Conservation (phyloP, 139 green algal genomes). For the Tetraselmis striata region DNA sequence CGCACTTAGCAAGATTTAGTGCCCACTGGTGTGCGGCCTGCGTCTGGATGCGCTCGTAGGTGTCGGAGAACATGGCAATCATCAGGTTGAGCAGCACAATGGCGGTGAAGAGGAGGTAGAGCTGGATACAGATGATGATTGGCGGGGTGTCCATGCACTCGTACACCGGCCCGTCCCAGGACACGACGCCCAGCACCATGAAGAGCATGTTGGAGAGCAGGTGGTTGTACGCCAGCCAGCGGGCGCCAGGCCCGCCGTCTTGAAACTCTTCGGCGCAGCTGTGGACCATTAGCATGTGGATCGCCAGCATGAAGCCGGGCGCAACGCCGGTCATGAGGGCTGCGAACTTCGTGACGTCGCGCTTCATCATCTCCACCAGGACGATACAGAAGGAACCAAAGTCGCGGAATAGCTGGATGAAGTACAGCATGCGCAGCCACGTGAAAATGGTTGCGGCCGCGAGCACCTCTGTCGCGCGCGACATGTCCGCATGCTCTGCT, state of each 20-base stretch:
- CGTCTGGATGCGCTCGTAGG: neutral
- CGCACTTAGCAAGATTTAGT: neutral
- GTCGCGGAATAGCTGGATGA: neutral
- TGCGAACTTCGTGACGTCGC: neutral
- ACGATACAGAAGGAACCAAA: conserved; percentile 1
- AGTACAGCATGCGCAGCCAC: neutral
- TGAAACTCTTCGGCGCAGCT: neutral
- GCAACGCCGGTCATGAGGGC: neutral
- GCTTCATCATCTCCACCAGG: conserved; percentile 3
- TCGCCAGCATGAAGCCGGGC: neutral
- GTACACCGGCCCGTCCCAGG: neutral
- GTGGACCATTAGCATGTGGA: neutral
- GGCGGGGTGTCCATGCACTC: neutral
- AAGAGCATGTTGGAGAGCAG: neutral
- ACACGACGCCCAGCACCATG: neutral
- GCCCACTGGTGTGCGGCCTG: neutral
- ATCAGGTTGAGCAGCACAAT: conserved; percentile 1
- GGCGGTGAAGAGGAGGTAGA: neutral
- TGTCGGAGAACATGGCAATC: conserved; percentile 4
- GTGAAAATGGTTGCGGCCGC: neutral
- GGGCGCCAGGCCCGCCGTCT: neutral
- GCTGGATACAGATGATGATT: neutral
- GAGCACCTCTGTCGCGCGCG: too few species aligned
- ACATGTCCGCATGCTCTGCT: too few species aligned
- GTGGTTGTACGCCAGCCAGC: neutral